Conservation (phyloP, 2,329 filamentous ascomycete genomes). For the Hymenoscyphus fraxineus region DNA sequence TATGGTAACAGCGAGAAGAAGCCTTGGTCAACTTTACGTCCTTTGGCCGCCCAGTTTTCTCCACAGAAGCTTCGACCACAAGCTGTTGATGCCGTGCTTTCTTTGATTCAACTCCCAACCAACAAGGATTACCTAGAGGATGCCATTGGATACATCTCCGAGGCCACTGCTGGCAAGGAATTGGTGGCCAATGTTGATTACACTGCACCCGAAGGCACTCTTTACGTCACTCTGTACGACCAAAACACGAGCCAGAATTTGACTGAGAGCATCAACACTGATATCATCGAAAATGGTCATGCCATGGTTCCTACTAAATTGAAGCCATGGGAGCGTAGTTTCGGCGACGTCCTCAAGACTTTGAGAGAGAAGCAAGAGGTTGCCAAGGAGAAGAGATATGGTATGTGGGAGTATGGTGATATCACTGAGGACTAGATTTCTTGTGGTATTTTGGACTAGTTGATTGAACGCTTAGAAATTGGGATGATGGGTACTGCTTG, state of each 20-base stretch:
- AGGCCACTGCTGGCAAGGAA: conserved; percentile 69
- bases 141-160: conserved; percentile 69
- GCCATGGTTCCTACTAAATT: conserved; percentile 91
- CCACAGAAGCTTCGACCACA: conserved; percentile 80
- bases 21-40: conserved; percentile 77
- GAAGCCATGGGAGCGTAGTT: conserved; percentile 83
- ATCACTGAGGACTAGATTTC: conserved; percentile 73
- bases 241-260: conserved; percentile 59
- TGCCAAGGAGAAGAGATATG: conserved; percentile 75
- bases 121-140: conserved; percentile 80
- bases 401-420: conserved; percentile 99
- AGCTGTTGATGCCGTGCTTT: conserved; percentile 80
- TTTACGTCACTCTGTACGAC: conserved; percentile 87
- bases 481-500: not conserved
- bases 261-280: conserved; percentile 83
- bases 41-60: conserved; percentile 80
- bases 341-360: conserved; percentile 66
- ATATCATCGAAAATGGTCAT: conserved; percentile 76
- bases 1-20: conserved; percentile 92
- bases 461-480: not conserved
- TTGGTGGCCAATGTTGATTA: conserved; percentile 91
- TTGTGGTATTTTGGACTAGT: not conserved
- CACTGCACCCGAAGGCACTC: conserved; percentile 74
- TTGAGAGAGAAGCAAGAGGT: conserved; percentile 70
- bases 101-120: conserved; percentile 83